Conservation (phyloP, 2,329 filamentous ascomycete genomes). For the Aspergillus sp. region DNA sequence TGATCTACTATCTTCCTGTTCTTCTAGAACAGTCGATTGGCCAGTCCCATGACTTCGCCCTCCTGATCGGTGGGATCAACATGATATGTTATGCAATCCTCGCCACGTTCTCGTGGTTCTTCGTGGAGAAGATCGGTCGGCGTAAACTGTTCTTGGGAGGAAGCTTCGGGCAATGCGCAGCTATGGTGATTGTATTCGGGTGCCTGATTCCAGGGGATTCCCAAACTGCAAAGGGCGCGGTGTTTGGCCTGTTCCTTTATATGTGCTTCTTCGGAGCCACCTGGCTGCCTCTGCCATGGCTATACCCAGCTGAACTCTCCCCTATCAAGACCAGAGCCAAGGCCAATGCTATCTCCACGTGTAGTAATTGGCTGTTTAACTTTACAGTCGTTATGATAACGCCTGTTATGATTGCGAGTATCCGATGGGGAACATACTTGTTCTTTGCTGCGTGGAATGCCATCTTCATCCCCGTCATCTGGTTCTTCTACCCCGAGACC, state of each 20-base stretch:
- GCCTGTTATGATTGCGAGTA: constrained; percentile 40
- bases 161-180: constrained; percentile 38
- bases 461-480: constrained; percentile 53
- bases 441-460: constrained; percentile 45
- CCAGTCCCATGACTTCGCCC: constrained; percentile 43
- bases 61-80: constrained; percentile 54
- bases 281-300: constrained; percentile 64
- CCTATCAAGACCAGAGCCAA: constrained; percentile 57
- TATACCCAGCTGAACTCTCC: constrained; percentile 52
- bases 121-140: constrained; percentile 51
- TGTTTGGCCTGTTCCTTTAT: constrained; percentile 67
- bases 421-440: constrained; percentile 45
- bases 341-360: constrained; percentile 56
- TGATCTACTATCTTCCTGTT: constrained; percentile 51
- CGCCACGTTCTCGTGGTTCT: constrained; percentile 48
- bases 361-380: constrained; percentile 58
- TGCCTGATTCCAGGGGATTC: constrained; percentile 35
- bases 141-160: constrained; percentile 43
- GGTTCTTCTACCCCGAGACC: constrained; percentile 56
- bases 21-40: constrained; percentile 49
- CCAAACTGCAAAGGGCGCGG: constrained; percentile 35
- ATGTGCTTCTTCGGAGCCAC: constrained; percentile 68
- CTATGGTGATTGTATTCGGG: constrained; percentile 41
- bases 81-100: constrained; percentile 47
- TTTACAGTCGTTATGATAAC: constrained; percentile 56